Percentiles rank a stretch among this genome's conserved stretches.
Evolutionary conservation across 1,284 basidiomycete species (phyloP).

Genomic region (Volvariella volvacea): DNA sequence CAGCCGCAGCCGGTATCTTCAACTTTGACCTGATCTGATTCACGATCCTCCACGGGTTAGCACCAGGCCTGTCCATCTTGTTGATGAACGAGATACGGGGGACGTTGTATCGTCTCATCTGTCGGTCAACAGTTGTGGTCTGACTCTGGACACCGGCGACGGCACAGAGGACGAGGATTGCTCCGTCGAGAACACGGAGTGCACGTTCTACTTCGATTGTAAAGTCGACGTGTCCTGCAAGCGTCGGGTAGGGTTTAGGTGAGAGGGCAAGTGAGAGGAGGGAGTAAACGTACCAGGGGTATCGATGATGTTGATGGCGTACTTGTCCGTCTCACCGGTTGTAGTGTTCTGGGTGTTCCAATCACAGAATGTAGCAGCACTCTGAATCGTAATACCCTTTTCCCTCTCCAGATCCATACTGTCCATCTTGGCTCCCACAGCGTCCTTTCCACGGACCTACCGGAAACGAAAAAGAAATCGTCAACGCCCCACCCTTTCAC

Average conservation of each 20-base stretch:
- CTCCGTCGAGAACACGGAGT: constrained; percentile 93
- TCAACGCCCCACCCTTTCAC: too few relatives aligned
- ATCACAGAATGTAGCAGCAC: constrained; percentile 96
- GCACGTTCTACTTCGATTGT: constrained; percentile 99
- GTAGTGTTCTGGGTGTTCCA: constrained; percentile 77
- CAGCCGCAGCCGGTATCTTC: constrained; percentile 89
- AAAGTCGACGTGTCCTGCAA: constrained; percentile 93
- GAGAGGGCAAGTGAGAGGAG: background rate
- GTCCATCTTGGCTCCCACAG: constrained; percentile 99
- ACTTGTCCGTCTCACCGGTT: constrained; percentile 70
- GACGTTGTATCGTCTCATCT: constrained; percentile 96
- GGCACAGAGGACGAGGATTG: constrained; percentile 94
- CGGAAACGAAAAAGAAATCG: background rate
- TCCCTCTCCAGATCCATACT: constrained; percentile 99
- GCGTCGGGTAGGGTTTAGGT: background rate
- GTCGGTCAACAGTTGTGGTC: constrained; percentile 98
- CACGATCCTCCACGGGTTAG: constrained; percentile 95
- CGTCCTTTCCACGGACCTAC: constrained; percentile 86
- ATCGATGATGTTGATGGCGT: constrained; percentile 97
- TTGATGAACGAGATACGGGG: constrained; percentile 97
- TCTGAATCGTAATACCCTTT: constrained; percentile 99
- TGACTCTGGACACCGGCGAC: constrained; percentile 98
- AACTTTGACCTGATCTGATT: constrained; percentile 91
- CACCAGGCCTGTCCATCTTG: constrained; percentile 98
- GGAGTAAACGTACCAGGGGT: constrained; percentile 72